Base-by-base conservation (phyloP, 768 basidiomycete species). In the Agrocybe pediades region DNA sequence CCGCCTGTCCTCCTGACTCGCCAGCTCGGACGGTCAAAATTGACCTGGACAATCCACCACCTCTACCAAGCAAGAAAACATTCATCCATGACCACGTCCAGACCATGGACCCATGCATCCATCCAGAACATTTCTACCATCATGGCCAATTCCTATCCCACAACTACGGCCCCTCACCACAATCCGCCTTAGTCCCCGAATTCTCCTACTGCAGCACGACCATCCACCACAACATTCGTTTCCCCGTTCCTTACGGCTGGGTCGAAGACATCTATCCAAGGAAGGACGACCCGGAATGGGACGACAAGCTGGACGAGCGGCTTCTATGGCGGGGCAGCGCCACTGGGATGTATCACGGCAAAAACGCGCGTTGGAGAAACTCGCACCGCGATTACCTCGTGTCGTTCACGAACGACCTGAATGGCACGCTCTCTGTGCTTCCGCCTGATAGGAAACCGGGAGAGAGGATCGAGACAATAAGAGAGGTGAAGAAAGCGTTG, bases 241-340 rank as follows among this genome's bases (percentile, higher is more conserved):
- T 77, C 3, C 75, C 81, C 0, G 71, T 71, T 1, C 73, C 76
- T 0, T 80, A 80, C 45, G 74, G 68, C 15, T 85, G 80, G 80
- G 46, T 75, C 0, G 76, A 73, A 6, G 77, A 78, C 13, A 64
- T 75, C 5, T 62, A 63, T 9, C 69, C 74, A 6, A 70, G 71
- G 2, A 65, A 65, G 2, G 73, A 84, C 58, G 83, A 90, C 65
- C 79, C 85, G 8, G 75, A 74, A 0, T 93, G 86, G 82, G 80
- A 84, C 15, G 74, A 79, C 26, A 91, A 87, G 70, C 24, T 69
- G 1, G 80, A 87, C 63, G 82, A 86, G 54, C 71, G 81, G 3
- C 58, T 90, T 16, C 72, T 83, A 36, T 92, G 90, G 90, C 76
- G 90, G 36, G 90, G 90, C 2, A 81, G 81, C 39, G 88, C 83